These are phyloP conservation scores for Bipolaris oryzae DNA, from an alignment of 2,329 filamentous ascomycete species.

Conservation along the genomic window DNA sequence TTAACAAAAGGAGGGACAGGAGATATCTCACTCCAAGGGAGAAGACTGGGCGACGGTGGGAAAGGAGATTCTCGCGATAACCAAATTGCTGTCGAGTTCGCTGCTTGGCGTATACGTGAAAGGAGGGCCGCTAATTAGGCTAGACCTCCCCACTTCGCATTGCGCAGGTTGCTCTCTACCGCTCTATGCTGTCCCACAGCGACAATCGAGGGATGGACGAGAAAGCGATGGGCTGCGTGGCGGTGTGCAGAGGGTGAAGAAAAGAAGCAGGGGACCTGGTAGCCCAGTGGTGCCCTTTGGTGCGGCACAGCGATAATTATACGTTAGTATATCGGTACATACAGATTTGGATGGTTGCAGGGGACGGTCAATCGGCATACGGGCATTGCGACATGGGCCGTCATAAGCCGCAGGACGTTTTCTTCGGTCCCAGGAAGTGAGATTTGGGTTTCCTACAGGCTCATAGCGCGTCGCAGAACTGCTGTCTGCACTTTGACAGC, in stretches of 20 bases:
- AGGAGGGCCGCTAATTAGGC: conserved; percentile 19
- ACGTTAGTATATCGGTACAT: neutral
- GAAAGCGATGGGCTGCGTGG: neutral
- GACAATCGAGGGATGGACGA: neutral
- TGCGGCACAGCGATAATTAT: neutral
- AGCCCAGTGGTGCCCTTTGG: neutral
- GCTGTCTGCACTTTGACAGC: neutral
- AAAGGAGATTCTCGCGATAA: conserved; percentile 33
- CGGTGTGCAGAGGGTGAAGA: neutral
- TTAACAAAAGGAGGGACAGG: conserved; percentile 14
- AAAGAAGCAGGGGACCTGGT: neutral
- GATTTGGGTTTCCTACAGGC: neutral
- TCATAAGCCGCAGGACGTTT: conserved; percentile 7
- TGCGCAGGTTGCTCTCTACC: neutral
- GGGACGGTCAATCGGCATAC: neutral
- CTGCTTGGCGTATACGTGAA: conserved; percentile 28
- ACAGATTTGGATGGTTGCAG: neutral
- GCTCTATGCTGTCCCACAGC: neutral
- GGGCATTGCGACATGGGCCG: neutral
- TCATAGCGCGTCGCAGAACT: neutral
- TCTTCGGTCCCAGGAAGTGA: neutral
- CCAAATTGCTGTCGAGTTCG: conserved; percentile 30
- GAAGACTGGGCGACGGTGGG: conserved; percentile 18
- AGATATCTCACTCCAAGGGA: conserved; percentile 15
- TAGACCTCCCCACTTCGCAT: conserved; percentile 6